Base-by-base conservation (phyloP, 2,329 filamentous ascomycete genomes). In the Aureobasidium uvarum region DNA sequence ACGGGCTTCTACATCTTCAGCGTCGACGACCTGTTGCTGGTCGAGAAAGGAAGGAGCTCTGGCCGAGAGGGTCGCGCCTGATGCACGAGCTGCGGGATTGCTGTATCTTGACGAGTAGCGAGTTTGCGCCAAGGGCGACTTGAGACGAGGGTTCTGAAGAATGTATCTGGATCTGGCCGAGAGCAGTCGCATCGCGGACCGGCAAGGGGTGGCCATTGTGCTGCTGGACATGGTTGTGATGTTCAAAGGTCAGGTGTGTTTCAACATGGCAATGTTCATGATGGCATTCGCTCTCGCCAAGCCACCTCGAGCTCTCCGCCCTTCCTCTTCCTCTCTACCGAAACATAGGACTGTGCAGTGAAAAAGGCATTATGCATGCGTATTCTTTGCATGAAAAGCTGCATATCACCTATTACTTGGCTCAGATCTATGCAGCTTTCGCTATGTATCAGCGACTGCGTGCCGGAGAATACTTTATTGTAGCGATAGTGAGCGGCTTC, bases 61-160 rank as follows among this genome's bases (percentile, higher is more conserved):
- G 55, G 51, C 51, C 3, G 70, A 33, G 25, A 63, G 66, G 16
- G 70, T 67, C 33, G 71, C 68, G n/a, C 71, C 62, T 45, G 71
- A 68, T 46, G 66, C 62, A 28, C 74, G 72, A 59, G 70, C 72
- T 41, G 70, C 52, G 16, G 74, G 73, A 58, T 74, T 72, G 69
- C 74, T 76, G 68, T 76, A 76, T 43, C 74, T 69, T n/a, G 71
- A 71, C 10, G 74, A 74, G 33, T 69, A 68, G 62, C 68, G 66
- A 59, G 5, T 60, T 64, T 65, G 64, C 33, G 33, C 20, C 23
- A 25, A 31, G 14, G 48, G 13, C 13, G 64, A 52, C 7, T 28
- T 6, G 7, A 65, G 18, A 18, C 52, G 65, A 7, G 60, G 58
- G 16, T 62, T 41, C 5, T 63, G 64, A 6, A 63, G 62, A 41